Evolutionary conservation across 1,284 basidiomycete genomes (phyloP), one percentile per base, ranked within the genome.

Genomic region (Prillingera fragicola): DNA sequence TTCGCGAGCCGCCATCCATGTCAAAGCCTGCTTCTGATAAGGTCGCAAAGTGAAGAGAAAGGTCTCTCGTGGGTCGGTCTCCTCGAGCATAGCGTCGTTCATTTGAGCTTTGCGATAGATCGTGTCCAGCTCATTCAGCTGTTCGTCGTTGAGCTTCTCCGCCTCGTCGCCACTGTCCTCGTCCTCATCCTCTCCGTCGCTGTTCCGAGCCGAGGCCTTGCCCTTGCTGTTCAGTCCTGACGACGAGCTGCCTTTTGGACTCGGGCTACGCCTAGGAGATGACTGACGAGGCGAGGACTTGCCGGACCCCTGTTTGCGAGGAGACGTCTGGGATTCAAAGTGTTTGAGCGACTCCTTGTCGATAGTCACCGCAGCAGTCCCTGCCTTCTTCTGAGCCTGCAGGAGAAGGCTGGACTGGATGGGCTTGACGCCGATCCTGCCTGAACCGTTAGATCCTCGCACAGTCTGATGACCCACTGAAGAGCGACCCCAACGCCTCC

Each of bases 1-100:
- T 71, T 96, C 94, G 55, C 92, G 78, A 1, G 83, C 86, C 53
- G 81, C 76, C 91, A 97, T 92, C 92, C 94, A 98, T 79, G 74
- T 75, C 40, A 97, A 74, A 3, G 91, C 92, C 67, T 98, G 92
- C 61, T 91, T 95, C 63, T 97, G 94, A 70, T 98, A 98, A 23
- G 81, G 80, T 34, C 90, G 80, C 22, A 97, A 71, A 0, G 76
- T 82, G 37, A 96, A 76, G 0, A 80, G 75, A 68, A 98, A 98
- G 0, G 82, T 80, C 3, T 81, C 75, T 1, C 83, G 76, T 5
- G 92, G 87, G 24, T 94, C 84, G 77, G 87, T 88, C 66, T 85
- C 84, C 17, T 77, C 78, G 69, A 98, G 79, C 19, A 74, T 73
- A 15, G 74, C 78, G 63, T 95, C 91, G 50, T 87, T 79, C 56